A percentile compares a stretch with the other conserved stretches of the same genome.
phyloP scores from a whole-genome alignment of 441 rosid species.

The Adansonia gregorii region DNA sequence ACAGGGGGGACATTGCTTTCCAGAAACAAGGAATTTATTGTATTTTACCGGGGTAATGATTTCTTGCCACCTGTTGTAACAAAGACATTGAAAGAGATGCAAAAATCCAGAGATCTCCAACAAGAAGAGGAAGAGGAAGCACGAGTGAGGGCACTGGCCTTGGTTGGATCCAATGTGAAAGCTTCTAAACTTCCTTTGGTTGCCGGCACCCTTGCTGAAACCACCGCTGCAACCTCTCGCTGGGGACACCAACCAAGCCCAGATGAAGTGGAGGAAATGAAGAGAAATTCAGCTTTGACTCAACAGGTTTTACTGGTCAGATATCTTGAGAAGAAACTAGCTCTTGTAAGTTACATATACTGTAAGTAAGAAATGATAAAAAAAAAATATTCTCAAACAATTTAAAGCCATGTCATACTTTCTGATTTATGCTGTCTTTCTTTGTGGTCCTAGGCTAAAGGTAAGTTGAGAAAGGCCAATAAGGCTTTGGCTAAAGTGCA shows the following conservation, averaged over 20 bases:
- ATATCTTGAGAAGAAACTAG: conserved; percentile 66
- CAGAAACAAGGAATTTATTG: conserved; percentile 88
- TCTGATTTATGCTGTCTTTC: conserved; percentile 12
- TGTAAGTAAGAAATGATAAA: neutral
- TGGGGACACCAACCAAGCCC: conserved; percentile 68
- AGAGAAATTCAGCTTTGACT: conserved; percentile 54
- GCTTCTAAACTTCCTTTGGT: conserved; percentile 45
- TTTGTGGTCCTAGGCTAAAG: conserved; percentile 57
- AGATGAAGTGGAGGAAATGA: conserved; percentile 62
- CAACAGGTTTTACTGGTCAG: conserved; percentile 57
- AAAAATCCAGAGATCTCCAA: conserved; percentile 50
- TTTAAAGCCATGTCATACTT: neutral
- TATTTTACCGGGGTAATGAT: conserved; percentile 92
- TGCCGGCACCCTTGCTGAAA: conserved; percentile 89
- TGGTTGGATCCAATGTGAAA: conserved; percentile 39
- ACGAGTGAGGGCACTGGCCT: conserved; percentile 51
- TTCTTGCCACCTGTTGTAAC: conserved; percentile 75
- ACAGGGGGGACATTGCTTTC: conserved; percentile 85
- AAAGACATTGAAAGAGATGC: conserved; percentile 66
- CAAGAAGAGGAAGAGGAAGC: conserved; percentile 80
- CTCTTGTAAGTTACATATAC: conserved; percentile 52
- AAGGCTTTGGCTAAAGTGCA: conserved; percentile 70
- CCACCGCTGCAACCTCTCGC: conserved; percentile 71
- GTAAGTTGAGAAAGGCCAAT: conserved; percentile 67
- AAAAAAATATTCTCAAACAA: neutral